These are phyloP conservation scores for Nannochloris sp. DNA, from an alignment of 139 green algal genomes.

Conservation along the genomic window DNA sequence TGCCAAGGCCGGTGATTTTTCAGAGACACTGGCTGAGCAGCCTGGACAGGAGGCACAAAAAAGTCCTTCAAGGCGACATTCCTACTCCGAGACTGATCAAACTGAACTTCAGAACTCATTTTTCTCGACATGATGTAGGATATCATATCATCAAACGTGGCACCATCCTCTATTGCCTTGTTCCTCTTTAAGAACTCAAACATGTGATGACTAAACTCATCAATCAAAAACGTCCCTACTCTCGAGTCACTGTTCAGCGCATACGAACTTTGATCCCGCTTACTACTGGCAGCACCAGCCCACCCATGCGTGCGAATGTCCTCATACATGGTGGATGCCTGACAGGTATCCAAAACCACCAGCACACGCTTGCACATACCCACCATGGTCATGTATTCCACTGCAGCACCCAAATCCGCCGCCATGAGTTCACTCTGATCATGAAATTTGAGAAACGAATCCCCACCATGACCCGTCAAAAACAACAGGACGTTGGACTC, in stretches of 20 bases:
- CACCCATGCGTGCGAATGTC: conserved; percentile 42
- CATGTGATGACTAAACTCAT: conserved; percentile 18
- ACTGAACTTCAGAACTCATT: background rate
- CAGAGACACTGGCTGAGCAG: too few species aligned
- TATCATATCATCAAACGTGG: background rate
- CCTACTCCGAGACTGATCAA: background rate
- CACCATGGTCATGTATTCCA: conserved; percentile 30
- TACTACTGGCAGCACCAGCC: conserved; percentile 49
- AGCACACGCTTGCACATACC: conserved; percentile 75
- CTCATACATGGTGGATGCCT: conserved; percentile 63
- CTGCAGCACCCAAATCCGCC: conserved; percentile 39
- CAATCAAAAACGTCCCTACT: conserved; percentile 17
- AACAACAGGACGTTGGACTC: conserved; percentile 80
- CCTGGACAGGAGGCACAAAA: too few species aligned
- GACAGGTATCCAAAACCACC: conserved; percentile 89
- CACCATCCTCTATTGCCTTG: background rate
- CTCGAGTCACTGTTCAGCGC: conserved; percentile 10
- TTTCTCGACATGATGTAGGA: background rate
- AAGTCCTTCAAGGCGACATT: background rate
- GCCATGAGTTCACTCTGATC: conserved; percentile 60
- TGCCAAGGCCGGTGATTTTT: background rate
- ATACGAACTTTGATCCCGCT: conserved; percentile 31
- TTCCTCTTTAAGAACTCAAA: conserved; percentile 2
- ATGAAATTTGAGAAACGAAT: conserved; percentile 97
- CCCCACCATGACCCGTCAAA: conserved; percentile 78